Percentiles rank a stretch among this genome's conserved stretches.
phyloP scores from a whole-genome alignment of 2,329 filamentous ascomycete genomes.

The Nakataea oryzae region DNA sequence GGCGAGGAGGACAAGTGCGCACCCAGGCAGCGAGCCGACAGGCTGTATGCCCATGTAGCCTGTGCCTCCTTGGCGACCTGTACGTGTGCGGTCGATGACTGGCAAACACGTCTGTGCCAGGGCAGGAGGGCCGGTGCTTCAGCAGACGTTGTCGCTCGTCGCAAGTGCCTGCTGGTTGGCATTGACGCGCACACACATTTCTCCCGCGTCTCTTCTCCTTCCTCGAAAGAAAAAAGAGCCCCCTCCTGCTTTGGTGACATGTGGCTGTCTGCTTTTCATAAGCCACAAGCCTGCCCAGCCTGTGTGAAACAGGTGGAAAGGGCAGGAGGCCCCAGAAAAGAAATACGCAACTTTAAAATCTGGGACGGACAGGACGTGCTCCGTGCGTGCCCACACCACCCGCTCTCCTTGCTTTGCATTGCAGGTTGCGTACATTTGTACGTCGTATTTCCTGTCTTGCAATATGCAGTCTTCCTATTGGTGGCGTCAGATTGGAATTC shows the following conservation, averaged over 20 bases:
- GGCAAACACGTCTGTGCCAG: neutral
- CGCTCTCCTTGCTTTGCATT: no score
- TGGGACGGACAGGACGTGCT: no score
- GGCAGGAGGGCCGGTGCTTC: neutral
- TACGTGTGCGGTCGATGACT: neutral
- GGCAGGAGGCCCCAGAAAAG: neutral
- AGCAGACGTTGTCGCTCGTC: neutral
- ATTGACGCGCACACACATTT: neutral
- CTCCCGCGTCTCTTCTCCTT: neutral
- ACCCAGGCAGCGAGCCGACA: neutral
- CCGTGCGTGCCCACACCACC: no score
- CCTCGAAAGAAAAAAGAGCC: no score
- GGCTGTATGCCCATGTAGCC: neutral
- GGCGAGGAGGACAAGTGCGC: neutral
- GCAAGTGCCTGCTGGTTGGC: no score
- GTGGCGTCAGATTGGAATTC: no score
- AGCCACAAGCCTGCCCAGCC: neutral
- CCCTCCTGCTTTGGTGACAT: neutral
- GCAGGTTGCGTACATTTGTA: neutral
- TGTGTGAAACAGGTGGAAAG: no score
- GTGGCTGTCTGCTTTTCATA: no score
- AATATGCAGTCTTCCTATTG: no score
- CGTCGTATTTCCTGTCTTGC: neutral
- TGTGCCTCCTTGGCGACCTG: neutral
- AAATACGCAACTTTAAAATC: neutral